These are phyloP conservation scores for Syzygium malaccense DNA, from an alignment of 441 rosid genomes.

Conservation along the genomic window DNA sequence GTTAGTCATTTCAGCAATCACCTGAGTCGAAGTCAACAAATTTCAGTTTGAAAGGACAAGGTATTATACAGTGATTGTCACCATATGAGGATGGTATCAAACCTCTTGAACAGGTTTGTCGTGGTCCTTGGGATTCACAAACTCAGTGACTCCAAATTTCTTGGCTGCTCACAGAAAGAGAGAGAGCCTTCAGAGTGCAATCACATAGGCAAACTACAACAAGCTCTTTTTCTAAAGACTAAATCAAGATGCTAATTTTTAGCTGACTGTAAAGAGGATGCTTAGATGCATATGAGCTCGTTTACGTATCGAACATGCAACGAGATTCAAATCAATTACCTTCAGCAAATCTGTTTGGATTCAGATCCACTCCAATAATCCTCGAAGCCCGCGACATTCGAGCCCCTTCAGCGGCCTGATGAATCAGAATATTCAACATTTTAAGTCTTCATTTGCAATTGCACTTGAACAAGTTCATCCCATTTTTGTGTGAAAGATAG, in stretches of 20 bases:
- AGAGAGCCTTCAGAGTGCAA: neutral
- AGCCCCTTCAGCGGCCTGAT: slow-evolving; percentile 15
- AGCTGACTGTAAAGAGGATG: neutral
- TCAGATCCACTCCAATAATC: slow-evolving; percentile 15
- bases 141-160: slow-evolving; percentile 12
- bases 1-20: slow-evolving; percentile 12
- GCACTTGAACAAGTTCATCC: neutral
- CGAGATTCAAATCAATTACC: neutral
- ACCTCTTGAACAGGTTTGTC: slow-evolving; percentile 16
- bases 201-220: neutral
- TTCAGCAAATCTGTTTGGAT: slow-evolving; percentile 1
- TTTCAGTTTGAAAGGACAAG: neutral
- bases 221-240: neutral
- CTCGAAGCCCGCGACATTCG: slow-evolving; percentile 11
- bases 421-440: neutral
- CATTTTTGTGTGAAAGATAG: neutral
- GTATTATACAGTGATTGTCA: too few species aligned
- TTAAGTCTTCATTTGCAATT: neutral
- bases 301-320: neutral
- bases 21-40: neutral
- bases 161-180: neutral
- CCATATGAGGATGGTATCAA: neutral
- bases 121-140: slow-evolving; percentile 13
- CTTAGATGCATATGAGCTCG: neutral
- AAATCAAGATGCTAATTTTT: neutral